Evolutionary conservation across 2,329 filamentous ascomycete genomes (phyloP).

Genomic region (Lachnellula subtilissima): DNA sequence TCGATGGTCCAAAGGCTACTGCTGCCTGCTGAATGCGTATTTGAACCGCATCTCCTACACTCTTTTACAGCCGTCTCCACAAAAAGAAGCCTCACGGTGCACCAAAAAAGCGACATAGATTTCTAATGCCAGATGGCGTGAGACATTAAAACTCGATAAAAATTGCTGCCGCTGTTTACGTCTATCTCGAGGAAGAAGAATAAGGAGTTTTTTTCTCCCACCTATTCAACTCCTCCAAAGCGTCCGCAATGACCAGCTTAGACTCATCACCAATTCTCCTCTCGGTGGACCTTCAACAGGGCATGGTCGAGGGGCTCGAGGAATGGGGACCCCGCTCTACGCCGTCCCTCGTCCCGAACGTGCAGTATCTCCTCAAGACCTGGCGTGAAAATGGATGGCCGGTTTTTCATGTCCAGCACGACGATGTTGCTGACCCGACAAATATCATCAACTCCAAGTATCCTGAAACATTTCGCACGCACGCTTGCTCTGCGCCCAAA

Average conservation of each 20-base stretch:
- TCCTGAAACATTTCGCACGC: slow-evolving; percentile 12
- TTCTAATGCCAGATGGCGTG: no score
- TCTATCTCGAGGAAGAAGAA: no score
- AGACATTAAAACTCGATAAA: no score
- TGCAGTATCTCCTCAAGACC: slow-evolving; percentile 11
- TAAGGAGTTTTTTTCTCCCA: neutral
- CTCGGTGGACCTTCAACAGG: slow-evolving; percentile 21
- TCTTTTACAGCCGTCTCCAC: no score
- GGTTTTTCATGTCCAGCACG: slow-evolving; percentile 21
- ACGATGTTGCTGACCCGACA: slow-evolving; percentile 10
- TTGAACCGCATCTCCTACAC: neutral
- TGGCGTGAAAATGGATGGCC: slow-evolving; percentile 18
- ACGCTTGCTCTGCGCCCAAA: slow-evolving; percentile 13
- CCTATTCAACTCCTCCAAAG: neutral
- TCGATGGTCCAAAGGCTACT: neutral
- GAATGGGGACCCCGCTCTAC: slow-evolving; percentile 23
- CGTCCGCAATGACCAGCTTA: neutral
- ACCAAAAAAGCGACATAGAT: no score
- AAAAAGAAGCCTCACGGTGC: no score
- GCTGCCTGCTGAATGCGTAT: no score
- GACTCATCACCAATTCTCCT: slow-evolving; percentile 16
- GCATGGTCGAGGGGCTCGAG: slow-evolving; percentile 10
- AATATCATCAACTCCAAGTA: slow-evolving; percentile 12
- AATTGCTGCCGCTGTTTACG: no score
- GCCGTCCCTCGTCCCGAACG: slow-evolving; percentile 15